phyloP scores from a whole-genome alignment of 306 rosid species.

The Cucumis hystrix region DNA sequence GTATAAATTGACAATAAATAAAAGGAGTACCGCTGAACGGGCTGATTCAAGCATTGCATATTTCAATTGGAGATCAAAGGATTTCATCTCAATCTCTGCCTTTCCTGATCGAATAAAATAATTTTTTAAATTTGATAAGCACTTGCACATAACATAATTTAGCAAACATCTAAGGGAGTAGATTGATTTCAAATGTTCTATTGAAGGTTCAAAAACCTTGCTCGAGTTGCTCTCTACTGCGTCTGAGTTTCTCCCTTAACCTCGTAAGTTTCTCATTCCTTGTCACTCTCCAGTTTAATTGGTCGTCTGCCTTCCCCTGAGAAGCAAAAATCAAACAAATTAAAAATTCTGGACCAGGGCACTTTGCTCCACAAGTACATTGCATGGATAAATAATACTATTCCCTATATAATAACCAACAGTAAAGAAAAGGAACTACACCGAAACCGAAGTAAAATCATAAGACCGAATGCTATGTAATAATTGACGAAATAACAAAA shows the following conservation, averaged over 20 bases:
- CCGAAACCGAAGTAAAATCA: neutral
- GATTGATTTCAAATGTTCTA: slow-evolving; percentile 1
- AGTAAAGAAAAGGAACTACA: neutral
- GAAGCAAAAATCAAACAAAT: slow-evolving; percentile 9
- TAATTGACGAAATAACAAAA: neutral
- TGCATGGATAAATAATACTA: neutral
- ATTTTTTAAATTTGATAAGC: slow-evolving; percentile 1
- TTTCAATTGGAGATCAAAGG: slow-evolving; percentile 50
- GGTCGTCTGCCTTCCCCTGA: slow-evolving; percentile 89
- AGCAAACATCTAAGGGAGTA: neutral
- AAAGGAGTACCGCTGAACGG: slow-evolving; percentile 45
- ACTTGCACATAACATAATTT: neutral
- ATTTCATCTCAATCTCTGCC: slow-evolving; percentile 42
- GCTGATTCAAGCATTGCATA: slow-evolving; percentile 67
- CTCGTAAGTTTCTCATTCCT: slow-evolving; percentile 66
- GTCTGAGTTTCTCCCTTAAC: slow-evolving; percentile 60
- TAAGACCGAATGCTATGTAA: neutral
- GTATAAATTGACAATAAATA: neutral
- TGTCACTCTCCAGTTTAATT: slow-evolving; percentile 66
- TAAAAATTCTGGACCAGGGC: neutral
- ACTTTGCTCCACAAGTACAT: neutral
- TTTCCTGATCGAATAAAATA: slow-evolving; percentile 44
- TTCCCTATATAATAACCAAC: neutral
- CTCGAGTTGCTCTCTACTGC: slow-evolving; percentile 37
- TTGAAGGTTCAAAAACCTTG: slow-evolving; percentile 32